phyloP scores from a whole-genome alignment of 148 eudicot genomes.

The Euryodendron excelsum region DNA sequence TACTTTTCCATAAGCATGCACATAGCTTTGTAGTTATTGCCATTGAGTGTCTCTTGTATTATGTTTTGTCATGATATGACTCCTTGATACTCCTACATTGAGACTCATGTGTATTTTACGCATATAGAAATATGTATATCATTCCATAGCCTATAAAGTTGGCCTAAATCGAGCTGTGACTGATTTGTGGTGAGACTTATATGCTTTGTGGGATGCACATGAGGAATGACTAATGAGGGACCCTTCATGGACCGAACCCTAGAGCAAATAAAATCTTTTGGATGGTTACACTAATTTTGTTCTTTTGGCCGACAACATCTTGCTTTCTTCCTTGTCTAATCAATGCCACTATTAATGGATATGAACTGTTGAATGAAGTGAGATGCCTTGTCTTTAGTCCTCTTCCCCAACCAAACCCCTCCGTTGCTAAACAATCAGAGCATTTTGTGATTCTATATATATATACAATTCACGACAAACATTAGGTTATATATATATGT shows the following conservation, averaged over 20 bases:
- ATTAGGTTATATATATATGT: background rate
- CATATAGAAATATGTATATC: too few relatives aligned
- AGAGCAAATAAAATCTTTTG: conserved; percentile 8
- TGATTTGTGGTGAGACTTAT: conserved; percentile 3
- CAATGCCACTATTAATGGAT: conserved; percentile 9
- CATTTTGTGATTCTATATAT: background rate
- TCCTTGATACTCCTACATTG: conserved; percentile 13
- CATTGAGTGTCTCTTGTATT: background rate
- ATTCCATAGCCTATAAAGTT: background rate
- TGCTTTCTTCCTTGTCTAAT: conserved; percentile 18
- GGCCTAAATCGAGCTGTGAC: background rate
- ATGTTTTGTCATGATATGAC: conserved; percentile 5
- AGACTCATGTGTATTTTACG: background rate
- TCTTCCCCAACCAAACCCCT: background rate
- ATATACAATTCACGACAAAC: background rate
- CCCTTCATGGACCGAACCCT: conserved; percentile 27
- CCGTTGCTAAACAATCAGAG: background rate
- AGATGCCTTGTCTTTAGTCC: background rate
- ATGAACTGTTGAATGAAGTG: background rate
- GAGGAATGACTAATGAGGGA: conserved; percentile 27
- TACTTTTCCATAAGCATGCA: conserved; percentile 11
- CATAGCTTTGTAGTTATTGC: conserved; percentile 7
- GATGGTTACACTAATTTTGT: conserved; percentile 20
- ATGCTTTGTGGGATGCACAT: conserved; percentile 26
- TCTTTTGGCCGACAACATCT: conserved; percentile 25